Evolutionary conservation across 2,329 filamentous ascomycete genomes (phyloP), one percentile per base, ranked within the genome.

Genomic region (Zymoseptoria tritici): DNA sequence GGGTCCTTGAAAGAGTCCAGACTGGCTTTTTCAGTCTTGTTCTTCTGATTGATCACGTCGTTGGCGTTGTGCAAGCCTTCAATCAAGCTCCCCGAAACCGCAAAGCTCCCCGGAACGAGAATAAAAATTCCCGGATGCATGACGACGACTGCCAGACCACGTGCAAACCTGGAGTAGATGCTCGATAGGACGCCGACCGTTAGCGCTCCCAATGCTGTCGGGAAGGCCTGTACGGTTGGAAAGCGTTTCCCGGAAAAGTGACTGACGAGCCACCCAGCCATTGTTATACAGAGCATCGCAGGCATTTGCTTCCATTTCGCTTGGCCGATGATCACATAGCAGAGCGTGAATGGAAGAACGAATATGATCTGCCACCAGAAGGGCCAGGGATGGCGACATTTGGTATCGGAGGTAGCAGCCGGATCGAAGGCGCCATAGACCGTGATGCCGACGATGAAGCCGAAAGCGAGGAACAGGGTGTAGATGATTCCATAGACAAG

Each of bases 271-370:
- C 89, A 93, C 7, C 90, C 90, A 0, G 84, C 82, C 31, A 90
- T 76, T 0, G 89, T 84, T 67, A 94, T 91, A 58, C 83, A 51
- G 1, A 89, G 75, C 88, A 93, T 93, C 55, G 88, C 80, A 0
- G 89, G 89, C 53, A 85, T 83, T 70, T 93, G 89, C 67, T 83
- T 86, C 83, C 83, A 90, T 73, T 90, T 90, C 60, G 88, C 88
- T 65, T 92, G 89, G 74, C 92, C 91, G 71, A 92, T 86, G 67
- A 92, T 80, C 62, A 87, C 86, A 49, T 53, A 24, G 29, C 86
- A 90, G 16, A 90, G 68, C 5, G 89, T 84, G 71, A 92, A 95
- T 5, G 81, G 72, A 0, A 88, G 82, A 0, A 92, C 90, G 68
- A 91, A 91, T 20, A 86, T 75, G 74, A 91, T 90, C 57, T 81